These are phyloP conservation scores for Craspedostauros australis DNA, from an alignment of 108 stramenopile genomes.

Conservation along the genomic window DNA sequence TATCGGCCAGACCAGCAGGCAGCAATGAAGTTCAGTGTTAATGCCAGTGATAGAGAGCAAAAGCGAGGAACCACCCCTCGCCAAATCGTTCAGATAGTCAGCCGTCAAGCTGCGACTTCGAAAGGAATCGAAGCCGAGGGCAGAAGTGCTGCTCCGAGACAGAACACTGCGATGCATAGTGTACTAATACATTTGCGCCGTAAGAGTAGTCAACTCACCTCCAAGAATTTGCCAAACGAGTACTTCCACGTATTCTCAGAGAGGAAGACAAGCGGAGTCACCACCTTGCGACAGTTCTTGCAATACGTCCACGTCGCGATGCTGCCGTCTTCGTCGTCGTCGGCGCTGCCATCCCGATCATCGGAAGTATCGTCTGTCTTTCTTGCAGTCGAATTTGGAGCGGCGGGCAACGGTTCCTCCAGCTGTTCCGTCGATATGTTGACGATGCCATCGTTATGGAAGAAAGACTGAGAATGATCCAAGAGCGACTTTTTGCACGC, in stretches of 20 bases:
- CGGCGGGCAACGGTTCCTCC: slow-evolving; percentile 60
- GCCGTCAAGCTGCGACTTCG: no score
- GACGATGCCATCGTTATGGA: slow-evolving; percentile 88
- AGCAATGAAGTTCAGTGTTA: no score
- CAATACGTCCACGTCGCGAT: slow-evolving; percentile 94
- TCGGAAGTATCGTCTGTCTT: slow-evolving; percentile 3
- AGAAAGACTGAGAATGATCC: slow-evolving; percentile 88
- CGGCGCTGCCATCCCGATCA: slow-evolving; percentile 28
- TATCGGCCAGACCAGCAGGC: no score
- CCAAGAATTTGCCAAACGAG: slow-evolving; percentile 95
- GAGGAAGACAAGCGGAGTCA: slow-evolving; percentile 76
- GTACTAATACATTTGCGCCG: no score
- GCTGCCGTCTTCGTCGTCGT: slow-evolving; percentile 41
- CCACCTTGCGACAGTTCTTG: slow-evolving; percentile 75
- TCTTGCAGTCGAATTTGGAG: slow-evolving; percentile 11
- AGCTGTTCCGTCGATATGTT: slow-evolving; percentile 85
- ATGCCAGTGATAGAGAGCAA: no score
- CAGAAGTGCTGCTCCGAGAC: no score
- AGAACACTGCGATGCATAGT: no score
- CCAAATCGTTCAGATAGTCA: no score
- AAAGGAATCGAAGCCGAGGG: no score
- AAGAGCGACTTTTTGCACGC: slow-evolving; percentile 89
- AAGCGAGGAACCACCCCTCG: no score
- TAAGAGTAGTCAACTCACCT: no score
- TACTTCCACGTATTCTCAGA: slow-evolving; percentile 93